Conservation (phyloP, 345 rosid species). For the Eucalyptus melliodora region DNA sequence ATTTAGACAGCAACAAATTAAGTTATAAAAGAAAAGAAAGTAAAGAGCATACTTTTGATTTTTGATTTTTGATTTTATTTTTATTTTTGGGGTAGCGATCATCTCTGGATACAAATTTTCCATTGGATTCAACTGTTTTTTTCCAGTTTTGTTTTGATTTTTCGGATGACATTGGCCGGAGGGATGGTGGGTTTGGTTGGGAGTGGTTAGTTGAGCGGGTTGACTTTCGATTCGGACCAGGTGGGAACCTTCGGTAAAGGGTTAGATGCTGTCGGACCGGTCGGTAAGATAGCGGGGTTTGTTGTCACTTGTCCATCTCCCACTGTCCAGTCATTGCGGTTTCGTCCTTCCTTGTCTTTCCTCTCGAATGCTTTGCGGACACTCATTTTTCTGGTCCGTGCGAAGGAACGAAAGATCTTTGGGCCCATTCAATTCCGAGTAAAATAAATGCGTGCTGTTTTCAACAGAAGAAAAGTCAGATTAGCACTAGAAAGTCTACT, state of each 20-base stretch:
- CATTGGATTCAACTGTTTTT: not conserved
- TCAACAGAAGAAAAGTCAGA: not conserved
- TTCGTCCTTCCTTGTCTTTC: not conserved
- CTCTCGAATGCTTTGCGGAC: not conserved
- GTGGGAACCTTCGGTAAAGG: not conserved
- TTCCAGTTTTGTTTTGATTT: not conserved
- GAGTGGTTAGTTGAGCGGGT: not conserved
- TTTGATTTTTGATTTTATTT: not conserved
- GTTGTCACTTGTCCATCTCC: not conserved
- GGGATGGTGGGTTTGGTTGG: not conserved
- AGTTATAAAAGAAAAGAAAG: not conserved
- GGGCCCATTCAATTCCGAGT: not conserved
- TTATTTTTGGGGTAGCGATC: not conserved
- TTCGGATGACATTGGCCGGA: not conserved
- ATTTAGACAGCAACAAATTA: not conserved
- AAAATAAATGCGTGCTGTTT: not conserved
- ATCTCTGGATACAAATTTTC: not conserved
- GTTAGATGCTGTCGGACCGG: not conserved
- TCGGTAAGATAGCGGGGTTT: not conserved
- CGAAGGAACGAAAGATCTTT: not conserved
- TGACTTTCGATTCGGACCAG: not conserved
- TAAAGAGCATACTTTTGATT: not conserved
- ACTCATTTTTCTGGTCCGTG: not conserved
- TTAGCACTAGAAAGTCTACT: not conserved
- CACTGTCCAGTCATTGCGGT: not conserved